Evolutionary conservation across 192 early-diverging fungal species (phyloP).

Genomic region (Mortierella antarctica): DNA sequence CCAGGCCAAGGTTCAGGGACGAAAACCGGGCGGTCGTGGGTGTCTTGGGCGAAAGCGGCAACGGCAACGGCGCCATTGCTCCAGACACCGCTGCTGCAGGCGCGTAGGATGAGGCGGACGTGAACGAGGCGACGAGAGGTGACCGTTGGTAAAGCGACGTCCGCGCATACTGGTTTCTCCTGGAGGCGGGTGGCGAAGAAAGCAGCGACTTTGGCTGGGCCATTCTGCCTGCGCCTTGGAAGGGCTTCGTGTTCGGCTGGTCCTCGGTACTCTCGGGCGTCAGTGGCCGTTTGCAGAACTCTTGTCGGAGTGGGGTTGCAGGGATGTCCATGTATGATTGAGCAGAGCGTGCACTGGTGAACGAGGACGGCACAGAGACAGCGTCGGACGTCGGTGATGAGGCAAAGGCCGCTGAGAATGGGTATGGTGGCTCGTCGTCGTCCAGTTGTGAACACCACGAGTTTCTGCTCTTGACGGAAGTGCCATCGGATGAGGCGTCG

Average conservation of each 20-base stretch:
- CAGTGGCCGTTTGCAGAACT: constrained; percentile 31
- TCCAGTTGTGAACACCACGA: constrained; percentile 43
- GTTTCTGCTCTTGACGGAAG: constrained; percentile 4
- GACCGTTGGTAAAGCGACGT: not conserved
- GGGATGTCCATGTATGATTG: not conserved
- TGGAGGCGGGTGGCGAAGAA: not conserved
- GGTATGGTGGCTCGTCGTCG: constrained; percentile 50
- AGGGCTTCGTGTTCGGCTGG: constrained; percentile 39
- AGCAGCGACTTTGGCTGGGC: constrained; percentile 12
- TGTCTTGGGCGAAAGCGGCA: constrained; percentile 23
- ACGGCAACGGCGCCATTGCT: not conserved
- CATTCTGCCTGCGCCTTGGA: constrained; percentile 20
- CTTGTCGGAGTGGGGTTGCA: constrained; percentile 16
- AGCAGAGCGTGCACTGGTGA: not conserved
- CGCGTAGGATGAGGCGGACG: not conserved
- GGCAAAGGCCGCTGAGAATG: constrained; percentile 25
- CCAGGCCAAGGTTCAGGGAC: not conserved
- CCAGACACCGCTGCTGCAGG: not conserved
- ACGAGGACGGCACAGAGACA: no score
- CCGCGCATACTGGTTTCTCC: not conserved
- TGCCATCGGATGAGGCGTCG: not conserved
- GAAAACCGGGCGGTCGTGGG: constrained; percentile 28
- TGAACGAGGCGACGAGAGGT: not conserved
- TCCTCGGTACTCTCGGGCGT: constrained; percentile 25
- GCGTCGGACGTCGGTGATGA: not conserved